These are phyloP conservation scores for Xylariales sp. DNA, from an alignment of 2,329 filamentous ascomycete species.

Conservation along the genomic window DNA sequence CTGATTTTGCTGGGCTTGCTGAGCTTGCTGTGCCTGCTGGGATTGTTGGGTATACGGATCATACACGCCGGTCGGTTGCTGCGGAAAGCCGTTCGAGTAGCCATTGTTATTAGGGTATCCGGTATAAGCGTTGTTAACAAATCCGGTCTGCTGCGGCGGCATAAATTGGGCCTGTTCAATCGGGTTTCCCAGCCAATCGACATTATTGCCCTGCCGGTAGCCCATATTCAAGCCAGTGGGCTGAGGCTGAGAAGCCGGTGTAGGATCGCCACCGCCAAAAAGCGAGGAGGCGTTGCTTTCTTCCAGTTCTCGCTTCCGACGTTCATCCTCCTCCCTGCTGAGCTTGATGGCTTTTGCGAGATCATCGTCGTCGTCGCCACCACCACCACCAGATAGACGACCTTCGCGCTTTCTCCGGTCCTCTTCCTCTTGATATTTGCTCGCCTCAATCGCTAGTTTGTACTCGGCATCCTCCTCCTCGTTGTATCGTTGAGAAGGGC, in stretches of 20 bases:
- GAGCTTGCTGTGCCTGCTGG: constrained; percentile 51
- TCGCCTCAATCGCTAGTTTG: constrained; percentile 89
- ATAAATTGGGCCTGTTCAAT: constrained; percentile 80
- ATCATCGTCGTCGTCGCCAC: constrained; percentile 83
- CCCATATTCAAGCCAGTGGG: constrained; percentile 94
- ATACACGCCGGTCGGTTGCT: constrained; percentile 74
- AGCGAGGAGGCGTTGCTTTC: constrained; percentile 85
- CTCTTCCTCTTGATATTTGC: constrained; percentile 94
- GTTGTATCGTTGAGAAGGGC: constrained; percentile 64
- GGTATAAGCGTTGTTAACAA: constrained; percentile 63
- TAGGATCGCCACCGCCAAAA: constrained; percentile 80
- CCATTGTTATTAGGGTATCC: constrained; percentile 71
- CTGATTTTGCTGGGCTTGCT: constrained; percentile 57
- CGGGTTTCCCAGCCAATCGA: constrained; percentile 97
- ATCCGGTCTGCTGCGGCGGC: constrained; percentile 87
- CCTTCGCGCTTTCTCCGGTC: constrained; percentile 79
- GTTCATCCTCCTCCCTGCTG: constrained; percentile 93
- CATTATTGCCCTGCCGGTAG: constrained; percentile 95
- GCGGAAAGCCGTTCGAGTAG: constrained; percentile 74
- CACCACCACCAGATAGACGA: constrained; percentile 60
- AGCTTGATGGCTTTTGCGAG: constrained; percentile 94
- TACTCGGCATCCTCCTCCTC: constrained; percentile 95
- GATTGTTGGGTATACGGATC: constrained; percentile 74
- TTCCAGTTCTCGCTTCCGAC: constrained; percentile 86
- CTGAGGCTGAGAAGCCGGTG: constrained; percentile 71